Base-by-base conservation (phyloP, 495 filamentous ascomycete species). In the Glonium stellatum region DNA sequence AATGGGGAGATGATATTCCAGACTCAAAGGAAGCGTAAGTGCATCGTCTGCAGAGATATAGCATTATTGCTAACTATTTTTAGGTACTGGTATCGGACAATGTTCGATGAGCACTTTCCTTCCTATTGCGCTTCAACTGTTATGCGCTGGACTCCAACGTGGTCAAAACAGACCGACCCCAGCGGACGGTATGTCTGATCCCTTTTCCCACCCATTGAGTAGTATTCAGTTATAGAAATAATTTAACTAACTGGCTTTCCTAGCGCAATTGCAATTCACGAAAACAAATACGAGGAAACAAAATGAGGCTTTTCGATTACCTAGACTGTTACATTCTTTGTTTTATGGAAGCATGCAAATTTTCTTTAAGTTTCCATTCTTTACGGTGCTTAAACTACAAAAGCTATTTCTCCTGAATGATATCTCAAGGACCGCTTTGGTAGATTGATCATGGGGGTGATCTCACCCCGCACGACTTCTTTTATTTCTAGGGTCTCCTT, bases 101-200 rank as follows among this genome's bases (percentile, higher is more conserved):
- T 98, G 90, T 98, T 97, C 71, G 93, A 98, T 72, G 93, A 98
- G 80, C 92, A 90, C 74, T 98, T 97, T 82, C 95, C 95, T 41
- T 78, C 85, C 23, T 85, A 87, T 68, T 96, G 92, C 73, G 93
- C 95, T 25, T 82, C 80, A 21, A 97, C 95, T 37, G 93, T 98
- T 44, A 88, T 89, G 88, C 81, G 95, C 60, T 98, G 93, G 93
- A 91, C 86, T 51, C 93, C 93, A n/a, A 97, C 86, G 23, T 98
- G 93, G 93, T 90, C 87, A 27, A 90, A 97, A 69, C 90, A 95
- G 82, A 88, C 82, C 18, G 93, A 98, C 72, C 93, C 93, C 42
- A 92, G 87, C 72, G 93, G 93, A 78, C 80, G 91, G 88, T 90
- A 76, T 78, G 86, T 78, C 35, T 15, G 18, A 13, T 15, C 48